Conservation (phyloP, 352 stramenopile genomes). For the Phytophthora nicotianae region DNA sequence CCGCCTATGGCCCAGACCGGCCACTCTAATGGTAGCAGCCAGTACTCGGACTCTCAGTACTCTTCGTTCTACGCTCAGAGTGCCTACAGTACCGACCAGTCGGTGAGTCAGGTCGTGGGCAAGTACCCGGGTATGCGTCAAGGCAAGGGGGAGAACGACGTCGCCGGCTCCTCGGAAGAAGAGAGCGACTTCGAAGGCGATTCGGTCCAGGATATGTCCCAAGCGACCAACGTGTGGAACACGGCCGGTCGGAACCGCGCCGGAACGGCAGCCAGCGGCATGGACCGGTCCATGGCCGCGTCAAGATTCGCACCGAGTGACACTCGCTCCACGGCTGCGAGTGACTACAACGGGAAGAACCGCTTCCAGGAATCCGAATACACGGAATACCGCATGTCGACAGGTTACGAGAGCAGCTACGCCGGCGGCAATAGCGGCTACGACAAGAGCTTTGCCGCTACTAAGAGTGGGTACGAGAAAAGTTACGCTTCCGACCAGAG, state of each 20-base stretch:
- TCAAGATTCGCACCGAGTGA: constrained; percentile 21
- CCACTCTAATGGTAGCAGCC: constrained; percentile 27
- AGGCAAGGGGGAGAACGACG: constrained; percentile 35
- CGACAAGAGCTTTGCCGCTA: constrained; percentile 32
- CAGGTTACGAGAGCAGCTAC: constrained; percentile 1
- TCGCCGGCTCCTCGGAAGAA: constrained; percentile 37
- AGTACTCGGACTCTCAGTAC: constrained; percentile 33
- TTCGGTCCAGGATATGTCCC: constrained; percentile 47
- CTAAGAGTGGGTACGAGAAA: constrained; percentile 23
- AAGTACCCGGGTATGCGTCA: constrained; percentile 36
- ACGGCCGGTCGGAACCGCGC: constrained; percentile 21
- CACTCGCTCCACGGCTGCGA: constrained; percentile 34
- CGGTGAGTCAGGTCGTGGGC: constrained; percentile 20
- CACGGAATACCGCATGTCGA: constrained; percentile 37
- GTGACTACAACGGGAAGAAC: constrained; percentile 21
- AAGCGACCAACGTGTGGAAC: constrained; percentile 37
- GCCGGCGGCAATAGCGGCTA: constrained; percentile 19
- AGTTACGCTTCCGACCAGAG: constrained; percentile 30
- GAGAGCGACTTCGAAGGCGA: constrained; percentile 51
- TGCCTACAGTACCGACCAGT: constrained; percentile 22
- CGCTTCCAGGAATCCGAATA: constrained; percentile 34
- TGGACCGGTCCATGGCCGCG: constrained; percentile 22
- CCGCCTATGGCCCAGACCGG: constrained; percentile 36
- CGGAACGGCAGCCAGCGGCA: constrained; percentile 7
- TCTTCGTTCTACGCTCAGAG: constrained; percentile 37